Evolutionary conservation across 2,329 filamentous ascomycete species (phyloP), one percentile per base, ranked within the genome.

Genomic region (Hypocrella siamensis): DNA sequence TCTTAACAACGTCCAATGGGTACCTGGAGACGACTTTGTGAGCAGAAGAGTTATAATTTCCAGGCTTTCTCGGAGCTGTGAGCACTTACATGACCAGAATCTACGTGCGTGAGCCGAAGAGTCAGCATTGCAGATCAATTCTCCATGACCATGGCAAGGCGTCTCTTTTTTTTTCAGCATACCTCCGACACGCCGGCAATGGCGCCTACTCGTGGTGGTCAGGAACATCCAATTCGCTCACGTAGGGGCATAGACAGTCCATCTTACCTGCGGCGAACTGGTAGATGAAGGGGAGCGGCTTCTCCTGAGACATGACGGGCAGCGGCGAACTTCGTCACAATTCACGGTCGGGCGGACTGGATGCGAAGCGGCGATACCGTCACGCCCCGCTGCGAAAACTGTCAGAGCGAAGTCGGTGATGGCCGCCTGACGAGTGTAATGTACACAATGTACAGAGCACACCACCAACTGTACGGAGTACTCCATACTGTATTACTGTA

Each of bases 161-260:
- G 28, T 27, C 19, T 8, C 10, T 11, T n/a, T 15, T 17, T 26
- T 7, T 12, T 19, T 15, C 8, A 26, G 19, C 35, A 60, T 66
- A 86, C 85, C 73, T 98, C 90, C 47, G 88, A 96, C 43, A 98
- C 86, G 67, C 90, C 90, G 52, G 90, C 90, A 53, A 98, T 81
- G 54, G 90, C 90, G 64, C 79, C 78, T 82, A n/a, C n/a, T n/a
- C n/a, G n/a, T n/a, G n/a, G n/a, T n/a, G n/a, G n/a, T 17, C 8
- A n/a, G 22, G 27, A 19, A 24, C 12, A 16, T 12, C 25, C 17
- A 29, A 24, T 30, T 19, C 14, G 16, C 8, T 12, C 17, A 25
- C 5, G 3, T 3, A 3, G 4, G 35, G 34, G 19, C 32, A 17
- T 28, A 32, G 39, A 44, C 34, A 38, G 36, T 44, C 44, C 40